Base-by-base conservation (phyloP, 371 early-diverging fungal species). In the Lichtheimia ramosa region DNA sequence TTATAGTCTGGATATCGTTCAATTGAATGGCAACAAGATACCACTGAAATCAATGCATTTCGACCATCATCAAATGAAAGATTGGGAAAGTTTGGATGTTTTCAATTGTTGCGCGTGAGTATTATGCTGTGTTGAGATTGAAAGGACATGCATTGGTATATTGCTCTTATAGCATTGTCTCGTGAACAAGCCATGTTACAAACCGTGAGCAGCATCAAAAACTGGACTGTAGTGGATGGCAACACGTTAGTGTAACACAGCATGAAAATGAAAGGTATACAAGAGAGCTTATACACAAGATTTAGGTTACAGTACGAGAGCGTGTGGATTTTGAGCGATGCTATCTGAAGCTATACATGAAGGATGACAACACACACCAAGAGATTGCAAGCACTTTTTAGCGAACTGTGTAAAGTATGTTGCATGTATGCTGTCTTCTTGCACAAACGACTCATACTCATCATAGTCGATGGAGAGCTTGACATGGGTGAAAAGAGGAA, bases 321-420 rank as follows among this genome's bases (percentile, higher is more conserved):
- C 74, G 92, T 8, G 58, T 62, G 0, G 90, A 93, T 65, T 83
- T 89, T 53, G 95, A 94, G 65, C 72, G 90, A 18, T 92, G 85
- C 60, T 94, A 91, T 61, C 60, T 92, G 28, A 74, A 66, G n/a
- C 66, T 73, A 2, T 74, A 80, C 57, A 59, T 73, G 5, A 66
- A 71, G 7, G 73, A 75, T 50, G 82, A 73, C 1, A 49, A 64
- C 34, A 74, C 73, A 16, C 66, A 70, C 14, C 63, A 73, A 27
- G 68, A 59, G 0, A 79, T 89, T 25, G 58, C 62, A 6, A 39
- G 42, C 88, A 3, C 81, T 87, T 2, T 89, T 79, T 52, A 56
- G 55, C 5, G 75, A 78, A 23, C 68, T 90, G 12, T 83, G 86
- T 53, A 74, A 65, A 41, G 85, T 85, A 74, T 61, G 62, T 40